phyloP scores from a whole-genome alignment of 2,329 filamentous ascomycete genomes.

The Penicillium sp. region DNA sequence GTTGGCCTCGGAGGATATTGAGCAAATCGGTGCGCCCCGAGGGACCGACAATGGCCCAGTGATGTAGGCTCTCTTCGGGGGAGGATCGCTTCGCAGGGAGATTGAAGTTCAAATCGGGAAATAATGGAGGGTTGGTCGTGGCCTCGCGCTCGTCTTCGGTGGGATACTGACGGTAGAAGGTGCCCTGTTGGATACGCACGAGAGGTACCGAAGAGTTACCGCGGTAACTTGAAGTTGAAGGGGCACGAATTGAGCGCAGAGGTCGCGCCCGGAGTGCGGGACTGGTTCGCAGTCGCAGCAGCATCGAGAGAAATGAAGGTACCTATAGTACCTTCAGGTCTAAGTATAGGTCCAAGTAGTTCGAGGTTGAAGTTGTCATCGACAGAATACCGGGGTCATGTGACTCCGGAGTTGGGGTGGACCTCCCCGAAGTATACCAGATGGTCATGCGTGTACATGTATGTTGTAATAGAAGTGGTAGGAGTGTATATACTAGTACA shows the following conservation, averaged over 20 bases:
- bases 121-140: constrained; percentile 68
- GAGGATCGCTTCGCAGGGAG: constrained; percentile 59
- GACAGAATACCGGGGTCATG: background rate
- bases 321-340: too few species aligned
- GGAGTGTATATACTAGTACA: too few species aligned
- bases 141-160: constrained; percentile 42
- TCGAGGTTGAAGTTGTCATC: background rate
- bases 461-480: too few species aligned
- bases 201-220: constrained; percentile 53
- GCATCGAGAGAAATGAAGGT: too few species aligned
- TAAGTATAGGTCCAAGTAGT: background rate
- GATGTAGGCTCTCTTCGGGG: constrained; percentile 47
- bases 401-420: background rate
- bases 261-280: background rate
- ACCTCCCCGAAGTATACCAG: constrained; percentile 4
- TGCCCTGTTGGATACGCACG: constrained; percentile 75
- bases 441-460: too few species aligned
- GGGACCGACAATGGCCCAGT: constrained; percentile 85
- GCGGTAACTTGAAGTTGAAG: background rate
- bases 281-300: background rate
- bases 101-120: constrained; percentile 70
- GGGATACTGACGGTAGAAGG: constrained; percentile 80
- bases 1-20: constrained; percentile 74
- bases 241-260: background rate
- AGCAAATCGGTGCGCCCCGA: constrained; percentile 82